Evolutionary conservation across 2,329 filamentous ascomycete genomes (phyloP), one percentile per base, ranked within the genome.

Genomic region (Alternaria longipes): DNA sequence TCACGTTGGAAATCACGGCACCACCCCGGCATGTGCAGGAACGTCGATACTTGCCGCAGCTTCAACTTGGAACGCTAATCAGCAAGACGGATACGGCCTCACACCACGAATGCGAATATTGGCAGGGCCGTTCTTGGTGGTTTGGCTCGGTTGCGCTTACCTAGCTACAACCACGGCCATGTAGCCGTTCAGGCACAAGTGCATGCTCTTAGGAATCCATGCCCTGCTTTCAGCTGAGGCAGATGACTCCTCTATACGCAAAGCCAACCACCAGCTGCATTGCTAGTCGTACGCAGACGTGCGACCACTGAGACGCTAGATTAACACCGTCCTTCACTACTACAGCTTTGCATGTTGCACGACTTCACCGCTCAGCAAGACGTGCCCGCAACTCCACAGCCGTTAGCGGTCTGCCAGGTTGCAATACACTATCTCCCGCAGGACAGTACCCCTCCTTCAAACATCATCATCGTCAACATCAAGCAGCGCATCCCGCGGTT

Each of bases 401-500:
- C 42, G 57, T 54, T 42, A 47, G 54, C 32, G 28, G 54, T 63
- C 32, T 41, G 58, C 47, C 34, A n/a, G 16, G 32, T 34, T 53
- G 32, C 22, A 28, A 30, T 28, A 38, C 40, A 24, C 24, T 18
- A 52, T 55, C 52, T 47, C 32, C 44, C 34, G 51, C 49, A 44
- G 2, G 54, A 40, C 55, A 60, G 60, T 60, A 53, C 47, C 54
- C 51, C 59, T 42, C 22, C 45, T 16, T 47, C 16, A 30, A 30
- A 12, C 46, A 36, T 40, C n/a, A 24, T 50, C 32, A 26, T 38
- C 14, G 8, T 22, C 46, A 50, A 36, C 32, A 36, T 26, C 28
- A n/a, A 53, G n/a, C 36, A 61, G 55, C 64, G 64, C 58, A 52
- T 64, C 44, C 49, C 57, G 63, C 65, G 63, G 59, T 57, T 66